These are phyloP conservation scores for Rhodotorula sp. DNA, from an alignment of 1,284 basidiomycete species.

Conservation along the genomic window DNA sequence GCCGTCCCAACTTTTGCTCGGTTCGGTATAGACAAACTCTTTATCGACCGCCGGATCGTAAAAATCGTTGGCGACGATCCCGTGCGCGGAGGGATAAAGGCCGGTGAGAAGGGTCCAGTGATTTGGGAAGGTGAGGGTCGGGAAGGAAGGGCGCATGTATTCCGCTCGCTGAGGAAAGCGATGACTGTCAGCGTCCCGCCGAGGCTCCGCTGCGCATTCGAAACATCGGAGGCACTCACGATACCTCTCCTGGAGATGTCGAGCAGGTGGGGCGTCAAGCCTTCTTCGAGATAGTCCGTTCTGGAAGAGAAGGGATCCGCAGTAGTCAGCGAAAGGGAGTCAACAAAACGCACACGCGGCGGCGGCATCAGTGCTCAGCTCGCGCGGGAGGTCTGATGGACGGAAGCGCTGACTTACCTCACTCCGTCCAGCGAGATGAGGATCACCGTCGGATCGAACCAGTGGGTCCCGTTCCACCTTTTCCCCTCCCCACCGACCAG, in stretches of 20 bases:
- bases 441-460: conserved; percentile 61
- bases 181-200: neutral
- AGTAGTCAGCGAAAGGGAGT: too few relatives aligned
- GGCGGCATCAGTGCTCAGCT: too few relatives aligned
- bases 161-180: conserved; percentile 59
- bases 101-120: conserved; percentile 62
- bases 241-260: conserved; percentile 73
- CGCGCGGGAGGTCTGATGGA: too few relatives aligned
- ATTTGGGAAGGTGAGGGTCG: conserved; percentile 76
- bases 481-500: neutral
- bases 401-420: neutral
- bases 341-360: neutral
- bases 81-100: conserved; percentile 79
- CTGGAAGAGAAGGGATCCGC: conserved; percentile 49
- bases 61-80: conserved; percentile 88
- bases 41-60: conserved; percentile 66
- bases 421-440: conserved; percentile 84
- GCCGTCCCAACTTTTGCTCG: conserved; percentile 62
- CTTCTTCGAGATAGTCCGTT: conserved; percentile 77
- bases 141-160: conserved; percentile 79
- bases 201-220: neutral
- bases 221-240: neutral
- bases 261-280: conserved; percentile 73
- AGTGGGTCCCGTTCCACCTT: conserved; percentile 40
- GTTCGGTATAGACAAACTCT: conserved; percentile 69